Conservation (phyloP, 305 asterid species). For the Fraxinus dipetala region DNA sequence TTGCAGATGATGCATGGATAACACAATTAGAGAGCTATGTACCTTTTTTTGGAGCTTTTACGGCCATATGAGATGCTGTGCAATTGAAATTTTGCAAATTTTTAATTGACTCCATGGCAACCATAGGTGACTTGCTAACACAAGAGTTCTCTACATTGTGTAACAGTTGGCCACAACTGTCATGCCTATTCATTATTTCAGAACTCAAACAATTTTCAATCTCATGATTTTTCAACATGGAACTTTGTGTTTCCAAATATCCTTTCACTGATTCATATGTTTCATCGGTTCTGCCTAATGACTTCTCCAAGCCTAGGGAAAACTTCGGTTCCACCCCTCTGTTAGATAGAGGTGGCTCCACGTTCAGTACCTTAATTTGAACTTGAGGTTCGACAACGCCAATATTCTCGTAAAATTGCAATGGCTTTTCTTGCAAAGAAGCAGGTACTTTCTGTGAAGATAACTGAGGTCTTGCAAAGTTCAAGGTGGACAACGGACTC, state of each 20-base stretch:
- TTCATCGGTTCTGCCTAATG: slow-evolving; percentile 22
- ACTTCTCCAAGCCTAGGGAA: slow-evolving; percentile 26
- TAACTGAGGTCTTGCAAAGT: slow-evolving; percentile 46
- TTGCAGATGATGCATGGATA: slow-evolving; percentile 34
- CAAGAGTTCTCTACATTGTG: slow-evolving; percentile 15
- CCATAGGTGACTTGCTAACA: slow-evolving; percentile 25
- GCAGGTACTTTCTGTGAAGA: slow-evolving; percentile 31
- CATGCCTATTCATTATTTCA: slow-evolving; percentile 28
- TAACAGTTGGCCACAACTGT: slow-evolving; percentile 17
- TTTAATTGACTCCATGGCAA: slow-evolving; percentile 24
- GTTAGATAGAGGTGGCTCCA: slow-evolving; percentile 34
- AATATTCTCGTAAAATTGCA: slow-evolving; percentile 35
- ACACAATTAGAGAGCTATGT: slow-evolving; percentile 28
- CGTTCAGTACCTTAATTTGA: slow-evolving; percentile 33
- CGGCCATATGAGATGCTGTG: slow-evolving; percentile 24
- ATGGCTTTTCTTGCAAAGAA: slow-evolving; percentile 44
- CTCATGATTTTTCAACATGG: not conserved
- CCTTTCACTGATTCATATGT: no score
- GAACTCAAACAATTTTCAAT: slow-evolving; percentile 23
- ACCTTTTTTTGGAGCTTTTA: slow-evolving; percentile 28
- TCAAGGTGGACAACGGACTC: slow-evolving; percentile 46
- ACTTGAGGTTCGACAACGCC: slow-evolving; percentile 33
- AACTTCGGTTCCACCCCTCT: slow-evolving; percentile 30
- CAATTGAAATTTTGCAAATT: slow-evolving; percentile 34
- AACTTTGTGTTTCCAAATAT: no score